Percentiles rank a stretch among this genome's conserved stretches.
These are phyloP conservation scores for Rhododendron ferrugineum DNA, from an alignment of 148 eudicot species.

Conservation along the genomic window DNA sequence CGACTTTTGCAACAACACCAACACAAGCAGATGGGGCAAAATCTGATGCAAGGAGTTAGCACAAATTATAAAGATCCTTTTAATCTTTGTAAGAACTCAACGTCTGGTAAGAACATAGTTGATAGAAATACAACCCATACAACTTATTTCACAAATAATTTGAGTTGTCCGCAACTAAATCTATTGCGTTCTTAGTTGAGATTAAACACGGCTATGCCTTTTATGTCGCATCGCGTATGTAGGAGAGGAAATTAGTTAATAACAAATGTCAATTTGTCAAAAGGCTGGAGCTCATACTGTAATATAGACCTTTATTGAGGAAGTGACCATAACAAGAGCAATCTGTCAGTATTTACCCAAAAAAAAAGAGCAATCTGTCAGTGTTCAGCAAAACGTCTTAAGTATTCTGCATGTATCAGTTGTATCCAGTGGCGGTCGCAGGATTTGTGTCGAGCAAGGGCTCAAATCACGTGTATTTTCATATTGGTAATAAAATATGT, in stretches of 20 bases:
- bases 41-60: slow-evolving; percentile 34
- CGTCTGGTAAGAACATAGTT: not conserved
- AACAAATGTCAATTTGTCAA: not conserved
- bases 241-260: not conserved
- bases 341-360: not conserved
- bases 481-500: too few relatives aligned
- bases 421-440: not conserved
- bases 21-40: slow-evolving; percentile 66
- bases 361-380: not conserved
- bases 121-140: not conserved
- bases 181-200: not conserved
- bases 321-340: not conserved
- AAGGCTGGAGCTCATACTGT: not conserved
- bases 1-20: slow-evolving; percentile 88
- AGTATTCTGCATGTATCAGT: not conserved
- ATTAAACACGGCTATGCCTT: not conserved
- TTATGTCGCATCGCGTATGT: not conserved
- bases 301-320: not conserved
- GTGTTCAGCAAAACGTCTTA: not conserved
- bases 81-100: not conserved
- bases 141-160: not conserved
- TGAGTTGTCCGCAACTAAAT: not conserved
- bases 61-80: not conserved
- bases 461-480: too few relatives aligned
- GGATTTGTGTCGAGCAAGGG: too few relatives aligned